Evolutionary conservation across 345 rosid genomes (phyloP), one percentile per base, ranked within the genome.

Genomic region (Populus euphratica): DNA sequence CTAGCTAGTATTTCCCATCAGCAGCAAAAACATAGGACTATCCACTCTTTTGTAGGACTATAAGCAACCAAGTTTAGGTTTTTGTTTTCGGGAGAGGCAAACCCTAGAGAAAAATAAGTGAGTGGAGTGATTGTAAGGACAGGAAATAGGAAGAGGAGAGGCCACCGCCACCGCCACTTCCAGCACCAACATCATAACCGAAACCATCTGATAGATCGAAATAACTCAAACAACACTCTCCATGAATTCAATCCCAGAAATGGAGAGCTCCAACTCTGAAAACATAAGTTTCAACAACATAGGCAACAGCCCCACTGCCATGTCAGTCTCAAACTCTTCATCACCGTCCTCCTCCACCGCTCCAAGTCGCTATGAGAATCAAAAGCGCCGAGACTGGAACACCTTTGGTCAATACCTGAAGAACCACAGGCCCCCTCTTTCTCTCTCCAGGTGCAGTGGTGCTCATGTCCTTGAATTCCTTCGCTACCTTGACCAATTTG

Each of bases 351-450:
- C 83, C 17, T 73, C 81, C 8, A 25, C 81, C 25, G 43, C 81
- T 18, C 76, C 81, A 0, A 81, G 84, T 71, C 80, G 89, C 69
- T 69, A 83, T 63, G 84, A 83, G 84, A 83, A 83, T 74, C 86
- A 83, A 52, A 83, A 83, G 73, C 81, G 86, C 44, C 79, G 86
- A 1, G 86, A 83, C 80, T 83, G 86, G 86, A 80, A 75, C 69
- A 83, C 86, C 63, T 83, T 83, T 21, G 81, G 86, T 6, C 86
- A 80, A 39, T 83, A 83, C 69, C 68, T 83, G 6, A 80, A 71
- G 75, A 83, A 83, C 70, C 86, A 83, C 52, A 74, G 86, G 68
- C 86, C 83, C 0, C 86, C 86, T 0, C 80, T 80, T 1, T 74
- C 79, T 29, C 77, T 80, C 13, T 80, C 84, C 25, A 61, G 84